phyloP scores from a whole-genome alignment of 805 yeast genomes.

The Kurtzmaniella fragi region DNA sequence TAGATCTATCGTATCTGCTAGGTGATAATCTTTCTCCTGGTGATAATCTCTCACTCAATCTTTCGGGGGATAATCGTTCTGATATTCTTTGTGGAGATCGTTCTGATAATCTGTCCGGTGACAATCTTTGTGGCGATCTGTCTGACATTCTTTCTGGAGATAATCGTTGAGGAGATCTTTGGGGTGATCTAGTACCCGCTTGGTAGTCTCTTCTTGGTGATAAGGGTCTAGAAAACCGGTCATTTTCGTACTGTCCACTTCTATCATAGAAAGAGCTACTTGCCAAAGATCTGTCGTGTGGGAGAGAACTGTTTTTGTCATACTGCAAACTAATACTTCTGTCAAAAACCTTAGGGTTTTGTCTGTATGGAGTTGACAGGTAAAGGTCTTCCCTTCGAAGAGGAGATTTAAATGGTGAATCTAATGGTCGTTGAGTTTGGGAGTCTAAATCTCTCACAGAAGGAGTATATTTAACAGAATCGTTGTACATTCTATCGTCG shows the following conservation, averaged over 20 bases:
- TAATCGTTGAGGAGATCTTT: background rate
- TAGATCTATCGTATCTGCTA: background rate
- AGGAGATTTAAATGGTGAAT: constrained; percentile 10
- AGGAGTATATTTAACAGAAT: background rate
- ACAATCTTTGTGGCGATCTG: background rate
- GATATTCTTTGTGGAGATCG: too few relatives aligned
- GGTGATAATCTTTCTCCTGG: background rate
- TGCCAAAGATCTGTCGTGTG: too few relatives aligned
- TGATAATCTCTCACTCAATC: background rate
- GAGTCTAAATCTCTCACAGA: background rate
- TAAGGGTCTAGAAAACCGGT: too few relatives aligned
- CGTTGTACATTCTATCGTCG: background rate
- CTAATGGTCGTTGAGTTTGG: constrained; percentile 2
- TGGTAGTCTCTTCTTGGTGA: too few relatives aligned
- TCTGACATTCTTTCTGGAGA: too few relatives aligned
- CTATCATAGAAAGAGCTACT: too few relatives aligned
- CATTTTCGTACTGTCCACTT: too few relatives aligned
- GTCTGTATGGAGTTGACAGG: too few relatives aligned
- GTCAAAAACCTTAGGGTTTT: too few relatives aligned
- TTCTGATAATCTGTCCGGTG: background rate
- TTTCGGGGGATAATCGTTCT: too few relatives aligned
- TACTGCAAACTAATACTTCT: too few relatives aligned
- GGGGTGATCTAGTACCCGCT: constrained; percentile 2
- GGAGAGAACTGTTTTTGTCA: too few relatives aligned
- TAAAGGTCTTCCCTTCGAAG: background rate